Evolutionary conservation across 306 rosid species (phyloP).

Genomic region (Urtica urens): DNA sequence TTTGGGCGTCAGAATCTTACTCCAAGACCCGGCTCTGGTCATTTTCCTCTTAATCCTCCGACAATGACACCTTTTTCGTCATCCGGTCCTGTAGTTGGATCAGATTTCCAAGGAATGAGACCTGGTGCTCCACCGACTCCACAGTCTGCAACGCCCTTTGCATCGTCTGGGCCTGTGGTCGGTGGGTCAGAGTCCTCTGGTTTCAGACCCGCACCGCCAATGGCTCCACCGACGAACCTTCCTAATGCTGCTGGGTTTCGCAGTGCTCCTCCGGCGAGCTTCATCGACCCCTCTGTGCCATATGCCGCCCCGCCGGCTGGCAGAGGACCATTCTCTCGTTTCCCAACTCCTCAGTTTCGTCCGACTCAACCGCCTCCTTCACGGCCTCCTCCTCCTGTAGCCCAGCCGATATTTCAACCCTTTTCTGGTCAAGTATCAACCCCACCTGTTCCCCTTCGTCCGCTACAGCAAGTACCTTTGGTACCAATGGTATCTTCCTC

Average conservation of each 20-base stretch:
- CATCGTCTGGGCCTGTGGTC: constrained; percentile 55
- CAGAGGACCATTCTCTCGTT: constrained; percentile 49
- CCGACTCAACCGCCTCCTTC: constrained; percentile 31
- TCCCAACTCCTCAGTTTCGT: constrained; percentile 45
- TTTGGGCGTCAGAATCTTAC: constrained; percentile 59
- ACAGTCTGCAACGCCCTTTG: constrained; percentile 49
- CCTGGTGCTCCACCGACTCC: constrained; percentile 44
- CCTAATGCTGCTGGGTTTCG: constrained; percentile 48
- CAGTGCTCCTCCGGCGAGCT: constrained; percentile 48
- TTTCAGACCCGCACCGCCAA: constrained; percentile 48
- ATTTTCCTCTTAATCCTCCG: constrained; percentile 46
- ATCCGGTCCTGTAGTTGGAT: constrained; percentile 57
- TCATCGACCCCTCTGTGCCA: constrained; percentile 70
- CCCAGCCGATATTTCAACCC: constrained; percentile 42
- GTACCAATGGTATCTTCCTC: constrained; percentile 70
- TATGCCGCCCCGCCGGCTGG: constrained; percentile 32
- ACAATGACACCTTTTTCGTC: constrained; percentile 58
- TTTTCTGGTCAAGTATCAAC: constrained; percentile 34
- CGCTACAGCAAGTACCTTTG: constrained; percentile 39
- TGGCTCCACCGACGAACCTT: constrained; percentile 23
- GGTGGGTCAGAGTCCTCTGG: constrained; percentile 48
- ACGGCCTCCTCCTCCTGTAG: constrained; percentile 32
- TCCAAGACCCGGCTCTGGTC: constrained; percentile 46
- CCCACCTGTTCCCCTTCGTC: constrained; percentile 31
- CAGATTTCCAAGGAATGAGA: constrained; percentile 39